Conservation (phyloP, 306 rosid species). For the Potentilla sterilis region DNA sequence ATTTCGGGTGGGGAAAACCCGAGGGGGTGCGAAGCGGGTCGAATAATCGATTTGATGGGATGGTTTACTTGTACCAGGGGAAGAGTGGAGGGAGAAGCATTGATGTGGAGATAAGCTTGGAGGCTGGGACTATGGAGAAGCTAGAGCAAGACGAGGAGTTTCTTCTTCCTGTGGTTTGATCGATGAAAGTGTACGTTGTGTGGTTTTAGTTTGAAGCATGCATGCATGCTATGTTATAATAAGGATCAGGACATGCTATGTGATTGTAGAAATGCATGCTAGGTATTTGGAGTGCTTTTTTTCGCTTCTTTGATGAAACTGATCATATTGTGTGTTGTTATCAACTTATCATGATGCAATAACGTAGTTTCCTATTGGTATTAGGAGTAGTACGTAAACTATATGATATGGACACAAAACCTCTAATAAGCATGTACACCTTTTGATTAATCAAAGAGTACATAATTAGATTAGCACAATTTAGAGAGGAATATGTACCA, state of each 20-base stretch:
- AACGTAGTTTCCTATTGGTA: too few species aligned
- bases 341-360: too few species aligned
- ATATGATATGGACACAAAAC: too few species aligned
- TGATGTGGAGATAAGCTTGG: conserved; percentile 82
- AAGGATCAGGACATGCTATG: background rate
- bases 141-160: conserved; percentile 73
- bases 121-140: conserved; percentile 62
- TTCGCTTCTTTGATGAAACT: background rate
- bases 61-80: conserved; percentile 85
- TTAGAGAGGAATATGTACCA: too few species aligned
- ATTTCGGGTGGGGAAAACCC: conserved; percentile 87
- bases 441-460: too few species aligned
- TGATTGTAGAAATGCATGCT: background rate
- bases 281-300: background rate
- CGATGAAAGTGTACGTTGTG: background rate
- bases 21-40: conserved; percentile 87
- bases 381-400: too few species aligned
- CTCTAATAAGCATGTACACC: too few species aligned
- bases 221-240: background rate
- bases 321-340: too few species aligned
- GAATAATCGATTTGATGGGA: conserved; percentile 85
- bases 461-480: too few species aligned
- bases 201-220: background rate
- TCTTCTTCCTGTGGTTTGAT: conserved; percentile 28
- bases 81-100: conserved; percentile 91